Evolutionary conservation across 768 basidiomycete genomes (phyloP), one percentile per base, ranked within the genome.

Genomic region (Termitomyces bulborhizus): DNA sequence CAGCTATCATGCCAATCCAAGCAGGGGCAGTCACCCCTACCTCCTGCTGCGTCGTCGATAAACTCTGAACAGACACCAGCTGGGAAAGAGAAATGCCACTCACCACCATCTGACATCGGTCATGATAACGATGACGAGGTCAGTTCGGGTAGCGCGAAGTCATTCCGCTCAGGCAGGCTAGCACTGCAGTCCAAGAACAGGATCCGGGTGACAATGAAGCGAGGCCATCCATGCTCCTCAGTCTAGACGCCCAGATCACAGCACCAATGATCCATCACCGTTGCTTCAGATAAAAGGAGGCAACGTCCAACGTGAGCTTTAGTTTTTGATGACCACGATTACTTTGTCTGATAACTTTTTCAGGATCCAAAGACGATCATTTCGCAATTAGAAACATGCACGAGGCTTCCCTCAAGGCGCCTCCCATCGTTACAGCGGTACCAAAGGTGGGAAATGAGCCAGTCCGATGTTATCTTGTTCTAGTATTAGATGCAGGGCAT

Each of bases 1-100:
- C 49, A 76, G 75, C 56, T 75, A 78, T 46, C 65, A 62, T 46
- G 54, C 9, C 36, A n/a, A n/a, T n/a, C n/a, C n/a, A 21, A 45
- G 15, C 43, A 56, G 45, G 11, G 59, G 11, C 54, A 55, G 4
- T 52, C 64, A 27, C 53, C 63, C n/a, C 44, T 63, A 5, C 42
- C 63, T 21, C 61, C 57, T 9, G 26, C 50, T 42, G n/a, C 34
- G 6, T 3, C 51, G 16, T 13, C 24, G 15, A n/a, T 15, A 16
- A 34, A 42, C 5, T 12, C 21, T 24, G 29, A 21, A 4, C 18
- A 18, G 3, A n/a, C n/a, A 21, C 54, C 66, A 11, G 21, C 21
- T 32, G 31, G 9, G 39, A 53, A 57, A 54, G 58, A 58, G 13
- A 62, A 57, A 24, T 54, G 40, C 16, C 41, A 46, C 15, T 53